phyloP scores from a whole-genome alignment of 331 rosid genomes.

The Pyracantha coccinea region DNA sequence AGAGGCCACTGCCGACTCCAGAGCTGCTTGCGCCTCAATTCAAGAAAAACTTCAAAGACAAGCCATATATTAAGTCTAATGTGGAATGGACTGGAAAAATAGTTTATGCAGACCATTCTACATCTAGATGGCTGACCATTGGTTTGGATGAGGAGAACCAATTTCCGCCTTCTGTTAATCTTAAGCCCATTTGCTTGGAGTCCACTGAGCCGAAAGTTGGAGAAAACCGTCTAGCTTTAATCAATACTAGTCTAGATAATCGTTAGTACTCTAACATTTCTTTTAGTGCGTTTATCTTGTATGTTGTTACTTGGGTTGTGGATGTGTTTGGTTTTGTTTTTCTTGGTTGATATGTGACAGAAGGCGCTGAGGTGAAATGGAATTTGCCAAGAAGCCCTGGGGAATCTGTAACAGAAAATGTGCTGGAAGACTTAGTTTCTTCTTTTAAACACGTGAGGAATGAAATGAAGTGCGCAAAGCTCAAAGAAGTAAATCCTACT shows the following conservation, averaged over 20 bases:
- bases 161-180: constrained; percentile 22
- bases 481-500: constrained; percentile 11
- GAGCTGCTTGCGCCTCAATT: constrained; percentile 20
- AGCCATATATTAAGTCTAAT: constrained; percentile 11
- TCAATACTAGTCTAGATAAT: constrained; percentile 3
- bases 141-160: constrained; percentile 20
- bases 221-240: constrained; percentile 23
- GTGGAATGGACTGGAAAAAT: neutral
- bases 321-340: neutral
- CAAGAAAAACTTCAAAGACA: neutral
- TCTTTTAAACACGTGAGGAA: constrained; percentile 19
- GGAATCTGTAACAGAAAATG: constrained; percentile 20
- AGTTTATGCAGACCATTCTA: constrained; percentile 7
- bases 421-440: constrained; percentile 23
- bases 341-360: neutral
- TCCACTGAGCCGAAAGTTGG: neutral
- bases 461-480: constrained; percentile 6
- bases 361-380: neutral
- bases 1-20: neutral
- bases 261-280: constrained; percentile 6
- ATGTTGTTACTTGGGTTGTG: neutral
- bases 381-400: constrained; percentile 14
- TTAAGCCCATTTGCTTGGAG: constrained; percentile 19
- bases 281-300: neutral
- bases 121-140: constrained; percentile 22